Evolutionary conservation across 345 rosid species (phyloP).

Genomic region (Clausena lansium): DNA sequence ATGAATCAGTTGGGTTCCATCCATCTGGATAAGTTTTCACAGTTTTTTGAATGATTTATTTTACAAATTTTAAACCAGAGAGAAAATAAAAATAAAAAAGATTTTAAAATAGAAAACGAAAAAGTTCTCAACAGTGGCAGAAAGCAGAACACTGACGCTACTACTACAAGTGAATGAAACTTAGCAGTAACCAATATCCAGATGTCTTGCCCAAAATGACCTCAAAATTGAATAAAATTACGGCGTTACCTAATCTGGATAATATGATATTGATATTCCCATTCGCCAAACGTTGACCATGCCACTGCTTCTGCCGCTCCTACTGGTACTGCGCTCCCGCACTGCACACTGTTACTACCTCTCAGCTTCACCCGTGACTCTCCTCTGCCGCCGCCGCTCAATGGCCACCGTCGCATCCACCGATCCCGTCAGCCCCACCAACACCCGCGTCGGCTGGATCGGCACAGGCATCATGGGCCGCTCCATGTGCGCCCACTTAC

Average conservation of each 20-base stretch:
- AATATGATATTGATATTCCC: not conserved
- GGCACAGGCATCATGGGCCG: slow-evolving; percentile 93
- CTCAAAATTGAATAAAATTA: not conserved
- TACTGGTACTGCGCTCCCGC: slow-evolving; percentile 24
- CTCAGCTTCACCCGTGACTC: not conserved
- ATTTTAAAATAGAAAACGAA: too few relatives aligned
- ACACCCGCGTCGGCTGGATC: slow-evolving; percentile 86
- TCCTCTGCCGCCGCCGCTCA: slow-evolving; percentile 50
- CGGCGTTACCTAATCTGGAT: not conserved
- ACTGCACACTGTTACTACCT: not conserved
- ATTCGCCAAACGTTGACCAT: not conserved
- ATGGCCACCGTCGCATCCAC: slow-evolving; percentile 54
- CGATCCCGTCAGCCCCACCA: slow-evolving; percentile 44
- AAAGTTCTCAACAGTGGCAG: too few relatives aligned
- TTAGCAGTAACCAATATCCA: not conserved
- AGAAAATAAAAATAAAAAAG: too few relatives aligned
- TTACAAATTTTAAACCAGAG: too few relatives aligned
- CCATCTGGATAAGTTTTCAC: not conserved
- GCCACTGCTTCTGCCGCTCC: not conserved
- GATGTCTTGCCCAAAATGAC: not conserved
- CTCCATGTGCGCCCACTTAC: slow-evolving; percentile 76
- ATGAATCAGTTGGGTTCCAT: not conserved
- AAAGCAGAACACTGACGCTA: too few relatives aligned
- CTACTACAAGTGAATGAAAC: too few relatives aligned
- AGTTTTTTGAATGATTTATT: too few relatives aligned